Conservation (phyloP, 805 yeast species). For the Pichia sporocuriosa region DNA sequence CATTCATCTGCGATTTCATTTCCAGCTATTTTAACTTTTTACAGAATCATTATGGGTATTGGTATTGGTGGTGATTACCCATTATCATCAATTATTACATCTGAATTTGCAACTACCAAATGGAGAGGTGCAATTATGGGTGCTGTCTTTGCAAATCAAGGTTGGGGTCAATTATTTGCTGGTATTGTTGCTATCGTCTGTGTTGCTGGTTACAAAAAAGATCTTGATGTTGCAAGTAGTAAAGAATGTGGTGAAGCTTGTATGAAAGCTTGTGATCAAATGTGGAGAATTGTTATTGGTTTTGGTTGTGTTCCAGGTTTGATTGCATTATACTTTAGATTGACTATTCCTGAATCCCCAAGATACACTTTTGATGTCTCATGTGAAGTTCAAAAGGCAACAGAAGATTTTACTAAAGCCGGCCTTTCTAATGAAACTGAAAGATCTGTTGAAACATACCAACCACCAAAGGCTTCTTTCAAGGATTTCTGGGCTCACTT, state of each 20-base stretch:
- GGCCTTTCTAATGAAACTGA: slow-evolving; percentile 44
- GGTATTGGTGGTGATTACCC: slow-evolving; percentile 99
- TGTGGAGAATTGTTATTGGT: slow-evolving; percentile 91
- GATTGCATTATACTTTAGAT: slow-evolving; percentile 80
- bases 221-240: slow-evolving; percentile 47
- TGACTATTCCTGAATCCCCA: slow-evolving; percentile 93
- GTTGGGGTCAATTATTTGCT: slow-evolving; percentile 88
- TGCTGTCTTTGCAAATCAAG: slow-evolving; percentile 94
- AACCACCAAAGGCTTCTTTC: slow-evolving; percentile 80
- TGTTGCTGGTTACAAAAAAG: slow-evolving; percentile 70
- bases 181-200: slow-evolving; percentile 76
- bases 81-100: slow-evolving; percentile 83
- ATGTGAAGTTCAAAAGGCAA: slow-evolving; percentile 48
- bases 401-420: slow-evolving; percentile 50
- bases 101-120: slow-evolving; percentile 88
- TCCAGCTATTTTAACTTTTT: slow-evolving; percentile 65
- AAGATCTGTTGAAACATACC: slow-evolving; percentile 22
- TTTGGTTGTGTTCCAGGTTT: slow-evolving; percentile 87
- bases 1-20: slow-evolving; percentile 63
- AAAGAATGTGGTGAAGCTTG: slow-evolving; percentile 61
- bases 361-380: slow-evolving; percentile 78
- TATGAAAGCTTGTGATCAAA: slow-evolving; percentile 76
- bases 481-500: slow-evolving; percentile 68
- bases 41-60: slow-evolving; percentile 86
- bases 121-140: slow-evolving; percentile 99